Conservation (phyloP, 345 rosid genomes). For the Chamaenerion angustifolium region DNA sequence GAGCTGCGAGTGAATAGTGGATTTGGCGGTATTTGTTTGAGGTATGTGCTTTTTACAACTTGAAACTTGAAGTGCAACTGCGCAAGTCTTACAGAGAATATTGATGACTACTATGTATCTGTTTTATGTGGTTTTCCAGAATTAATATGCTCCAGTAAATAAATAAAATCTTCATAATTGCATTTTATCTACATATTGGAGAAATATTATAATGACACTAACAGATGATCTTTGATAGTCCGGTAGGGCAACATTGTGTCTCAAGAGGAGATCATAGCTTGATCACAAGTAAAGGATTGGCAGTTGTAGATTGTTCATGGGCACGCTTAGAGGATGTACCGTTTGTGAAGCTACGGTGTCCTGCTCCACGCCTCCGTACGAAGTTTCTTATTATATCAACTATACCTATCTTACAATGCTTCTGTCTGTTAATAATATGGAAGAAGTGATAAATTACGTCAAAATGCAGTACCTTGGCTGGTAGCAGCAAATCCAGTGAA, state of each 20-base stretch:
- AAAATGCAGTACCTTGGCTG: conserved; percentile 84
- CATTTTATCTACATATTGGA: no score
- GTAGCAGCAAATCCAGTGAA: conserved; percentile 99
- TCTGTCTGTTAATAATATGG: not conserved
- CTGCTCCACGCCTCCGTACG: conserved; percentile 86
- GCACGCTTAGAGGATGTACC: conserved; percentile 91
- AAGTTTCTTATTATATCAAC: conserved; percentile 7
- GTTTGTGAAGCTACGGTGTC: conserved; percentile 75
- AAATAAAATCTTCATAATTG: no score
- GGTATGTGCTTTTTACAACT: conserved; percentile 23
- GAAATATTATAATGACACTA: no score
- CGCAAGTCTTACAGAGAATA: no score
- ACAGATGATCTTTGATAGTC: conserved; percentile 29
- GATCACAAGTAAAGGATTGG: conserved; percentile 74
- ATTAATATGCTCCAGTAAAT: no score
- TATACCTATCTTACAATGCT: not conserved
- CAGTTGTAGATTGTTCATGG: conserved; percentile 99
- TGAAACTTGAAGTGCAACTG: no score
- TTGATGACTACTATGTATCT: no score
- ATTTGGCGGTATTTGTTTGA: conserved; percentile 80
- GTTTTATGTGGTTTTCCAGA: no score
- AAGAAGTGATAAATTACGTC: conserved; percentile 5
- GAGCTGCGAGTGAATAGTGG: conserved; percentile 69
- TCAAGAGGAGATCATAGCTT: conserved; percentile 72
- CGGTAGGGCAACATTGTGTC: conserved; percentile 78